Base-by-base conservation (phyloP, 495 filamentous ascomycete genomes). In the Xylaria nigripes region DNA sequence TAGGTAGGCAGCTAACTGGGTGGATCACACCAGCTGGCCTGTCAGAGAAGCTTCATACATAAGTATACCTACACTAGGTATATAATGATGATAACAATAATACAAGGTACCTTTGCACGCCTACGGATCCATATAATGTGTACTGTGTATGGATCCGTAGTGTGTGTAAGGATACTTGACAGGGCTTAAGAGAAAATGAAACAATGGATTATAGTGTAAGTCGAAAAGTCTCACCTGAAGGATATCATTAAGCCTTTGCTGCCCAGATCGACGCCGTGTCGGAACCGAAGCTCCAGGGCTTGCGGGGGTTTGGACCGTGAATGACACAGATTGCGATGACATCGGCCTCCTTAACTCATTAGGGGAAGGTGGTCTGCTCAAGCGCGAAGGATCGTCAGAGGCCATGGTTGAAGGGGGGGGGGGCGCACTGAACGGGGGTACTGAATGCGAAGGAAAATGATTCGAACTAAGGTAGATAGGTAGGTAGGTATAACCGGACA, bases 211-310 rank as follows among this genome's bases (percentile, higher is more conserved):
- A n/a, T n/a, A n/a, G n/a, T n/a, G n/a, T n/a, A n/a, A n/a, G n/a
- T 12, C 9, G 21, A 24, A n/a, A 34, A 47, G 24, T 48, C 64
- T 56, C 56, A 76, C 73, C 72, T 76, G 66, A 51, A 76, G 71
- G 60, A 76, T 74, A 13, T 64, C 61, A 51, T 65, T 65, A 51
- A 76, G 55, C 32, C 72, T 67, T 16, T 72, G 67, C 41, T 72
- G 67, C 12, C 70, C 66, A 9, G 71, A 70, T 51, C 52, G 55
- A 22, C 64, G 56, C 43, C 52, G 4, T 1, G 3, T 16, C 0
- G 24, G 13, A 27, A 48, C 1, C 18, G 34, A 54, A 19, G 13
- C 34, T 29, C 21, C 36, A 8, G 43, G 23, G 9, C 42, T 22
- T 18, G 45, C 4, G 13, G 32, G 22, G 16, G 19, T 18, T 15